Conservation (phyloP, 441 rosid species). For the Bruguiera hainesii region DNA sequence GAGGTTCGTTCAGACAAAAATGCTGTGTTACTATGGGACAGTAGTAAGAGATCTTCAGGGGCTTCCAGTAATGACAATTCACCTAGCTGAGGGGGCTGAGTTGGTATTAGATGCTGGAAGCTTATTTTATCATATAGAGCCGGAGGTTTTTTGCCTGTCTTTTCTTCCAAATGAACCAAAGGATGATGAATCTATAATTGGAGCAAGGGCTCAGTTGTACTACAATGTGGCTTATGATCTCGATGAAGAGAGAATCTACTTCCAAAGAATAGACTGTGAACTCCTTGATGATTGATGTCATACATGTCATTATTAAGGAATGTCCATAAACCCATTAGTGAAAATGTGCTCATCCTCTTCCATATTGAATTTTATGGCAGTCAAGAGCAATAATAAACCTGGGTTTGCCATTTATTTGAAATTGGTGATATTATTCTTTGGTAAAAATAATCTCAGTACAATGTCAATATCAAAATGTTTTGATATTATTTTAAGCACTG, state of each 20-base stretch:
- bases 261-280: slow-evolving; percentile 44
- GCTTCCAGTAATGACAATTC: slow-evolving; percentile 38
- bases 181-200: slow-evolving; percentile 17
- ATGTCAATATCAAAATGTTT: too few relatives aligned
- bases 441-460: too few relatives aligned
- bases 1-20: background rate
- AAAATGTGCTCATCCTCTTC: too few relatives aligned
- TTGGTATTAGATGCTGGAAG: slow-evolving; percentile 33
- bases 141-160: slow-evolving; percentile 34
- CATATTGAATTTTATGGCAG: too few relatives aligned
- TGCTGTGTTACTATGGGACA: slow-evolving; percentile 10
- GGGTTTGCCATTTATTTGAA: too few relatives aligned
- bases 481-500: too few relatives aligned
- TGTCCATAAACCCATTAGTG: too few relatives aligned
- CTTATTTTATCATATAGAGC: slow-evolving; percentile 29
- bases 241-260: slow-evolving; percentile 18
- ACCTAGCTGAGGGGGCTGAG: slow-evolving; percentile 34
- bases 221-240: slow-evolving; percentile 37
- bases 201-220: slow-evolving; percentile 42
- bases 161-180: background rate
- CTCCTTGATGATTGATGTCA: slow-evolving; percentile 24
- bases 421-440: too few relatives aligned
- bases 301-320: too few relatives aligned
- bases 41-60: slow-evolving; percentile 29
- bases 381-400: too few relatives aligned